phyloP scores from a whole-genome alignment of 2,329 filamentous ascomycete species.

The Aspergillus ochraceus region DNA sequence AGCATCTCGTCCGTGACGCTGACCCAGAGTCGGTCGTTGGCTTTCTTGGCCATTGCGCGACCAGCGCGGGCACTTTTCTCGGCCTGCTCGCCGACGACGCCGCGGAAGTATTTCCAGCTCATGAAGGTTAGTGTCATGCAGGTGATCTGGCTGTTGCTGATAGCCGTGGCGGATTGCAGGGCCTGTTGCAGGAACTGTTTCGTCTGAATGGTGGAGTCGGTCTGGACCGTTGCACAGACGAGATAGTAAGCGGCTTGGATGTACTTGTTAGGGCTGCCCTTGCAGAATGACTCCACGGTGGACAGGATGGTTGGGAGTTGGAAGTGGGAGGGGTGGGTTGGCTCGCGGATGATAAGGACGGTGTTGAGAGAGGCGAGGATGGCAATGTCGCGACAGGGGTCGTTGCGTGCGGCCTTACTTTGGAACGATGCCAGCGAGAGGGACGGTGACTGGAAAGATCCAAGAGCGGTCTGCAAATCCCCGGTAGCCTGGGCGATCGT shows the following conservation, averaged over 20 bases:
- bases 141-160: constrained; percentile 76
- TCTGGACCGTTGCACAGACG: constrained; percentile 66
- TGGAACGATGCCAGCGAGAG: constrained; percentile 54
- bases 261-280: constrained; percentile 69
- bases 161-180: constrained; percentile 66
- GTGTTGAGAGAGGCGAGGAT: constrained; percentile 66
- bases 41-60: constrained; percentile 65
- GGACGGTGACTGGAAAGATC: constrained; percentile 62
- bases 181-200: constrained; percentile 77
- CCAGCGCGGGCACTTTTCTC: constrained; percentile 74
- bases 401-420: constrained; percentile 42
- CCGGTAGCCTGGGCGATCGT: constrained; percentile 76
- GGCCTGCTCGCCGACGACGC: constrained; percentile 77
- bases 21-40: constrained; percentile 72
- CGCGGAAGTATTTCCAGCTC: constrained; percentile 77
- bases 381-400: constrained; percentile 62
- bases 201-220: constrained; percentile 69
- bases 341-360: constrained; percentile 70
- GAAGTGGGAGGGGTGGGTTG: constrained; percentile 56
- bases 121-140: constrained; percentile 83
- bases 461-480: constrained; percentile 66
- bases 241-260: constrained; percentile 77
- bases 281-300: constrained; percentile 66
- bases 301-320: constrained; percentile 63
- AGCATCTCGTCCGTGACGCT: constrained; percentile 80